Evolutionary conservation across 352 stramenopile species (phyloP).

Genomic region (Phytophthora ohioensis): DNA sequence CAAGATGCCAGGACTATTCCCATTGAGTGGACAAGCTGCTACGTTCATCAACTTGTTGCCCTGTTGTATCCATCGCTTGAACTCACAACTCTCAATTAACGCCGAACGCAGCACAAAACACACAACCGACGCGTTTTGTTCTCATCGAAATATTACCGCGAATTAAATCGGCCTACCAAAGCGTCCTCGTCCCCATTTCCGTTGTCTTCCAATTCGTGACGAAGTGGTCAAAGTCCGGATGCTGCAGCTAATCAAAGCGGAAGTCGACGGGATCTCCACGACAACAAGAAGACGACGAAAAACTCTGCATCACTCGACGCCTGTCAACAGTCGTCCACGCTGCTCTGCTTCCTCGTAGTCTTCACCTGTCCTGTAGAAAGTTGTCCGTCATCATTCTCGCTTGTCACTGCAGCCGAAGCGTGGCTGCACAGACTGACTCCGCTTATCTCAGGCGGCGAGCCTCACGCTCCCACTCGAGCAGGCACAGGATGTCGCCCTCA

Average conservation of each 20-base stretch:
- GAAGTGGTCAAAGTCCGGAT: slow-evolving; percentile 29
- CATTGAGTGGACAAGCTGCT: slow-evolving; percentile 1
- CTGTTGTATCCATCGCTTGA: too few relatives aligned
- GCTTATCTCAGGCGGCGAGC: slow-evolving; percentile 97
- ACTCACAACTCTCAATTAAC: background rate
- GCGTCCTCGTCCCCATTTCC: slow-evolving; percentile 33
- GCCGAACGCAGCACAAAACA: slow-evolving; percentile 16
- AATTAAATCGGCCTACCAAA: slow-evolving; percentile 55
- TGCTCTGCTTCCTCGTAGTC: slow-evolving; percentile 11
- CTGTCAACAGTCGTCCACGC: slow-evolving; percentile 27
- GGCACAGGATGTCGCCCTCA: slow-evolving; percentile 98
- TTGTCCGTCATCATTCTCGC: slow-evolving; percentile 4
- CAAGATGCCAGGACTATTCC: background rate
- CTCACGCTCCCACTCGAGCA: slow-evolving; percentile 99
- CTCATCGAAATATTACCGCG: slow-evolving; percentile 75
- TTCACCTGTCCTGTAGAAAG: slow-evolving; percentile 15
- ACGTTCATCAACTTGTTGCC: background rate
- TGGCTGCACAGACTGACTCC: slow-evolving; percentile 33
- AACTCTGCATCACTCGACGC: slow-evolving; percentile 14
- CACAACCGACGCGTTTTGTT: slow-evolving; percentile 30
- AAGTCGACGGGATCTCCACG: slow-evolving; percentile 18
- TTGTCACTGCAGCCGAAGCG: slow-evolving; percentile 31
- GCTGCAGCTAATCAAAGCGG: slow-evolving; percentile 26
- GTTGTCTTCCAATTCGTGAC: slow-evolving; percentile 24
- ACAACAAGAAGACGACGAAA: slow-evolving; percentile 24